A percentile compares a stretch with the other conserved stretches of the same genome.
These are phyloP conservation scores for Pythium monospermum DNA, from an alignment of 352 stramenopile genomes.

Conservation along the genomic window DNA sequence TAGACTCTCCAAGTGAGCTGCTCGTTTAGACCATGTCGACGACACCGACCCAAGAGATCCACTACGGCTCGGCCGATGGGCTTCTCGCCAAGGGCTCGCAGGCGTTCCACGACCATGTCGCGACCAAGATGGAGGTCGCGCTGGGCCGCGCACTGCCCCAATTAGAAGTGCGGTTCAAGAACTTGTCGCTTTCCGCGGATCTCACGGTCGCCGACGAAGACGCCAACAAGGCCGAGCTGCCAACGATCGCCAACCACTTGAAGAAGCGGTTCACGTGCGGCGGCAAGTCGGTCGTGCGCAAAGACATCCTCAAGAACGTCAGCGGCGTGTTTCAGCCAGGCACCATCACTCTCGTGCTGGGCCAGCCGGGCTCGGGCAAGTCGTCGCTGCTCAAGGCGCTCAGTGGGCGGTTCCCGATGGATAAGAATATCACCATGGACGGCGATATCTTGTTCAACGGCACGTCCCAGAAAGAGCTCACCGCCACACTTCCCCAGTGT, in stretches of 20 bases:
- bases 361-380: slow-evolving; percentile 28
- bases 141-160: slow-evolving; percentile 29
- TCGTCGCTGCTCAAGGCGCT: slow-evolving; percentile 31
- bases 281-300: slow-evolving; percentile 21
- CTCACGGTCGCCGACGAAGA: slow-evolving; percentile 11
- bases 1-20: too few relatives aligned
- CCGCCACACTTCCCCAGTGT: slow-evolving; percentile 18
- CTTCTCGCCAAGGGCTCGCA: too few relatives aligned
- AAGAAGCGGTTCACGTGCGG: slow-evolving; percentile 15
- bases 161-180: slow-evolving; percentile 23
- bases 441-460: slow-evolving; percentile 30
- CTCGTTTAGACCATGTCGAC: too few relatives aligned
- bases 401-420: slow-evolving; percentile 25
- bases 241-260: slow-evolving; percentile 20
- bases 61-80: too few relatives aligned
- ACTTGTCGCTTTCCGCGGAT: slow-evolving; percentile 15
- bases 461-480: slow-evolving; percentile 1
- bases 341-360: slow-evolving; percentile 26
- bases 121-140: slow-evolving; percentile 34
- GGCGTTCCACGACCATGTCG: slow-evolving; percentile 35
- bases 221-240: slow-evolving; percentile 12
- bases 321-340: slow-evolving; percentile 25
- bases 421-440: slow-evolving; percentile 27
- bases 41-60: too few relatives aligned
- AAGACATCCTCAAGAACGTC: slow-evolving; percentile 30